Evolutionary conservation across 257 asterid genomes (phyloP), one percentile per base, ranked within the genome.

Genomic region (Jaltomata sinuosa): DNA sequence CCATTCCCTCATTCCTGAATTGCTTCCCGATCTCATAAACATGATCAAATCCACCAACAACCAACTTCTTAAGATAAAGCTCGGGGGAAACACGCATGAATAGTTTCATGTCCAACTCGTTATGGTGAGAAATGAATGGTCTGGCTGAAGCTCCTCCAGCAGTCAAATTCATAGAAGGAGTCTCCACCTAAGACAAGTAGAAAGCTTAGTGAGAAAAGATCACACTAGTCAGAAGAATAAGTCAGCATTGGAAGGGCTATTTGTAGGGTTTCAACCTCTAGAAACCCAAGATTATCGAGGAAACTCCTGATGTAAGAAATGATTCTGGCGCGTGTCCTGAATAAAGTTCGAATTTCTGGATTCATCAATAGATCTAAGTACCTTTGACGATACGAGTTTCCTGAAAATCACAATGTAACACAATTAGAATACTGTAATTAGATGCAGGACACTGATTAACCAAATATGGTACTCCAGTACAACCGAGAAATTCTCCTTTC

Each of bases 1-100:
- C 84, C 40, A 61, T 61, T 36, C 84, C 76, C 36, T 81, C 84
- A 25, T 81, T 81, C 84, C 84, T 34, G 76, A 81, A 81, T 19
- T 59, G 29, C 42, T 61, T 55, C 40, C 76, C 76, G 59, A 61
- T 40, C 76, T 81, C 84, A 25, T 55, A 81, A 36, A 81, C 78
- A 18, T 78, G 84, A 40, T 61, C 76, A 1, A 81, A 11, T 55
- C 84, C 84, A 25, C 84, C 78, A 61, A 81, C 78, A 40, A 81
- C 11, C 11, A 59, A 27, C 84, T 38, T 55, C 78, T 81, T 81
- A 40, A 81, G 84, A 22, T 32, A 81, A 55, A 81, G 78, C 78
- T 81, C 78, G 11, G 84, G 84, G 40, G 84, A 34, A 59, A 55
- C 74, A 38, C 84, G 59, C 78, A 81, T 55, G 77, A 19, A 42